Base-by-base conservation (phyloP, 2,329 filamentous ascomycete genomes). In the Pseudonectria buxi region DNA sequence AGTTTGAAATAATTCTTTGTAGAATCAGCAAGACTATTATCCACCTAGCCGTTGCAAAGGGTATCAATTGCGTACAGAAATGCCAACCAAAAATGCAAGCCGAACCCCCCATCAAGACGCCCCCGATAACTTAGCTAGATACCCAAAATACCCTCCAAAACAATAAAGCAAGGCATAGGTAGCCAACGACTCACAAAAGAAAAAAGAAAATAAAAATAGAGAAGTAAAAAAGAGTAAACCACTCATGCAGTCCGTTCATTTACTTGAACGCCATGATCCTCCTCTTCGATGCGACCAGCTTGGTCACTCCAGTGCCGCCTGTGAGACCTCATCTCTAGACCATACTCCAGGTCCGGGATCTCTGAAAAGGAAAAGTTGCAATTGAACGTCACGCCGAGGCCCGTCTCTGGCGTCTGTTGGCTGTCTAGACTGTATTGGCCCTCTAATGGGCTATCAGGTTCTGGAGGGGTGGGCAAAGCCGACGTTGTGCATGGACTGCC, bases 241-340 rank as follows among this genome's bases (percentile, higher is more conserved):
- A 36, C 33, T 49, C 43, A 44, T 50, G 32, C 29, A 33, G 33
- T 41, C 35, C 36, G 45, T 36, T 46, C 47, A 14, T 53, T 47
- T 34, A 46, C 42, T 13, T 49, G 41, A 32, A 48, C 31, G 7
- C 40, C 49, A 28, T 52, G 45, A 26, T 57, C 58, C 37, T 64
- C 61, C 44, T 64, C 61, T 28, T 63, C 59, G 33, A 64, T 64
- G 18, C 58, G 50, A 27, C 55, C 54, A 10, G 55, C 54, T 24
- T 59, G 46, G 30, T 59, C 55, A 24, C 55, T 54, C 47, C 55
- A 55, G 27, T 58, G 55, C 26, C 59, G 47, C 34, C 58, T 51
- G 37, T 61, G 57, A 18, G 51, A 48, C 41, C 60, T 59, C 39
- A 64, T 55, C 33, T 62, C 56, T 28, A 64, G 41, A 7, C 52